Conservation (phyloP, 2,329 filamentous ascomycete species). For the Ophiostoma ulmi region DNA sequence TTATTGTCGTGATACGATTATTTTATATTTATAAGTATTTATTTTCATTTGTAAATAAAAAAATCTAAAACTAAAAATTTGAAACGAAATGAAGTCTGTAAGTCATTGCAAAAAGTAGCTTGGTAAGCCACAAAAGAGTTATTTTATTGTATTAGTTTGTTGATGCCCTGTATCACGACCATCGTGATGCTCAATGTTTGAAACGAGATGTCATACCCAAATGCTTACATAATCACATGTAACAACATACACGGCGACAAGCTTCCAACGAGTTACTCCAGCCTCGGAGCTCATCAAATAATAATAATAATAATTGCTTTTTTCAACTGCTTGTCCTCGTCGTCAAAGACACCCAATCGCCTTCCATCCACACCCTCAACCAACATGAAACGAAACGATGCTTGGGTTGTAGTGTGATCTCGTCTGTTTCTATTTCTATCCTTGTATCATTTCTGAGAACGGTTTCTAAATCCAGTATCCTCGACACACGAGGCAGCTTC, state of each 20-base stretch:
- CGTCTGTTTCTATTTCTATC: not conserved
- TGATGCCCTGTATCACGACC: not conserved
- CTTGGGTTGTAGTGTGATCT: slow-evolving; percentile 6
- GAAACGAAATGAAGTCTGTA: too few species aligned
- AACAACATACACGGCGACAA: too few species aligned
- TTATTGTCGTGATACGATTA: too few species aligned
- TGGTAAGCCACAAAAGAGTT: too few species aligned
- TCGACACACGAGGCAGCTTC: not conserved
- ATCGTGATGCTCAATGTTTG: not conserved
- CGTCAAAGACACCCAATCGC: not conserved
- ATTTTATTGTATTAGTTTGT: too few species aligned
- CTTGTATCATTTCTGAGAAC: not conserved
- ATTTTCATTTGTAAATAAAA: too few species aligned
- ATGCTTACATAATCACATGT: not conserved
- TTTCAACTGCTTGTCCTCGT: not conserved
- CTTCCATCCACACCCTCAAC: not conserved
- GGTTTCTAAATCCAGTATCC: not conserved
- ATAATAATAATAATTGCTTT: not conserved
- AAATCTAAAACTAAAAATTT: too few species aligned
- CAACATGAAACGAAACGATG: slow-evolving; percentile 9
- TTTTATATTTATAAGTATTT: too few species aligned
- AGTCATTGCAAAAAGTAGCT: too few species aligned
- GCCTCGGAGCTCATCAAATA: not conserved
- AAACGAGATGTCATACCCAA: not conserved
- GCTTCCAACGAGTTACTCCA: too few species aligned